Percentiles rank a stretch among this genome's conserved stretches.
These are phyloP conservation scores for Lactuca sativa DNA, from an alignment of 129 eudicot genomes.

Conservation along the genomic window DNA sequence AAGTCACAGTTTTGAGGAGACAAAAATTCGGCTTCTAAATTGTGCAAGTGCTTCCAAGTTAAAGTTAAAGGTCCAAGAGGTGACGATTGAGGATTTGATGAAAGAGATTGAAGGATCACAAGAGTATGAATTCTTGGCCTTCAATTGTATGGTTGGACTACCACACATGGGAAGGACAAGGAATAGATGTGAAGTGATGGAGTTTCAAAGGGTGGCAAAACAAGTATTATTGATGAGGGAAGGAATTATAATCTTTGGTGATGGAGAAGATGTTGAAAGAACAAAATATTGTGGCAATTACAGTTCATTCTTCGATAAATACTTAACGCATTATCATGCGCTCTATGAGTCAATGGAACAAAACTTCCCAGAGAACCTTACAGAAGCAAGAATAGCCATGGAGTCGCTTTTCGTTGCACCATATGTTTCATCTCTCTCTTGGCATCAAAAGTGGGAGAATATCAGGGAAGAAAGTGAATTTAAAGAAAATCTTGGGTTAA, in stretches of 20 bases:
- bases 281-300: slow-evolving; percentile 10
- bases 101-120: slow-evolving; percentile 9
- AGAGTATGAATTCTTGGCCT: slow-evolving; percentile 47
- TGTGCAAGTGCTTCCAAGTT: slow-evolving; percentile 41
- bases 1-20: slow-evolving; percentile 39
- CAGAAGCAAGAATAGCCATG: slow-evolving; percentile 66
- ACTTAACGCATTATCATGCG: slow-evolving; percentile 44
- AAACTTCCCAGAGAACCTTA: slow-evolving; percentile 42
- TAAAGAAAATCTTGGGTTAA: slow-evolving; percentile 21
- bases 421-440: slow-evolving; percentile 35
- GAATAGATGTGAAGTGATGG: slow-evolving; percentile 24
- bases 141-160: slow-evolving; percentile 53
- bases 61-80: slow-evolving; percentile 40
- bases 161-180: slow-evolving; percentile 63
- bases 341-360: slow-evolving; percentile 54
- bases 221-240: slow-evolving; percentile 19
- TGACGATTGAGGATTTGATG: slow-evolving; percentile 24
- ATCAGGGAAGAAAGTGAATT: slow-evolving; percentile 1
- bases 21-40: slow-evolving; percentile 36
- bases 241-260: slow-evolving; percentile 55
- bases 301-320: slow-evolving; percentile 35
- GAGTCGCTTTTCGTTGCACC: slow-evolving; percentile 62
- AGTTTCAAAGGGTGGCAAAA: slow-evolving; percentile 47
- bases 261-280: slow-evolving; percentile 48
- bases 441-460: slow-evolving; percentile 54